Evolutionary conservation across 2,329 filamentous ascomycete genomes (phyloP), one percentile per base, ranked within the genome.

Genomic region (Fusarium oligoseptatum): DNA sequence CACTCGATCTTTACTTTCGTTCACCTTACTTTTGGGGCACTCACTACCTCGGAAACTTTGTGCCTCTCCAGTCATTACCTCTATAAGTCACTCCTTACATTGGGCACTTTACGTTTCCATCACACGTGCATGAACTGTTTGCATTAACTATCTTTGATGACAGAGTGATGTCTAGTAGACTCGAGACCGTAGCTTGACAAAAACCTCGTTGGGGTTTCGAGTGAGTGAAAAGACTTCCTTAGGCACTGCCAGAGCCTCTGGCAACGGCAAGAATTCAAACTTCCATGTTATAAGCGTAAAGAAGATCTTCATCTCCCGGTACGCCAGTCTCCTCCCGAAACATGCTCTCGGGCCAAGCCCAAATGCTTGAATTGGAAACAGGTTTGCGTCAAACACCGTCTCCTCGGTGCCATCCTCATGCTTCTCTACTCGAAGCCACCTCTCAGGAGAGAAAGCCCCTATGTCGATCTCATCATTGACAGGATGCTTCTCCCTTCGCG

Each of bases 331-430:
- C 48, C 76, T 78, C 0, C 84, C 84, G n/a, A 78, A 85, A 48
- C 84, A 86, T 0, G 80, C 79, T 1, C 84, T 67, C 0, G 78
- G 70, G 0, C 84, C 84, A 1, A 81, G 14, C 0, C 84, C 81
- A 68, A 85, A 86, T 0, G 80, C 66, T 7, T 84, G 73, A 2
- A 72, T 57, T 0, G 83, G 83, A 0, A 83, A 82, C 0, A 81
- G 78, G 15, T 74, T 69, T 0, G 77, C 61, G 52, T 83, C 79
- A 45, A 82, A 84, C 14, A 68, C 71, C 15, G 14, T 65, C 55
- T 66, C 57, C 1, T 64, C 22, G 3, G 34, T 55, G 1, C 73
- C 65, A 20, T 27, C 27, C 4, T 6, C 8, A 2, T 17, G 6
- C 1, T 10, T 4, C 3, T 9, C 14, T 1, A 27, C 60, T 20